Evolutionary conservation across 2,329 filamentous ascomycete genomes (phyloP), one percentile per base, ranked within the genome.

Genomic region (Dactylella cylindrospora): DNA sequence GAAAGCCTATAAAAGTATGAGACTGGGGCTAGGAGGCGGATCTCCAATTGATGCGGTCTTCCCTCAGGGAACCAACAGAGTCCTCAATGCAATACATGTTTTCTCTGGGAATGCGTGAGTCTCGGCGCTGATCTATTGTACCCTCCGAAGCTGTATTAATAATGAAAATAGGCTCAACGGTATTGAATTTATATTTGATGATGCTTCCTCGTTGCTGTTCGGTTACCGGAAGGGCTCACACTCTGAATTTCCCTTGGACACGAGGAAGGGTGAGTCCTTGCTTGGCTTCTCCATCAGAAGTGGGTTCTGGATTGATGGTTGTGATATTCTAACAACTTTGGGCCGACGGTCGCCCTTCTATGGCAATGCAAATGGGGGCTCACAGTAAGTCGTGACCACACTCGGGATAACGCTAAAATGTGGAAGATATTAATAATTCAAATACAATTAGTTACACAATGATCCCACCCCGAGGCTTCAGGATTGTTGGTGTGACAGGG

Each of bases 101-200:
- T 49, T 53, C 22, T 47, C 22, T 23, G 41, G 36, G 2, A 43
- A 33, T 9, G 55, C 55, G 55, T 61, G 44, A 28, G 55, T 35
- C 19, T 15, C 17, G 17, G 8, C 15, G 35, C n/a, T 17, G 4
- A 15, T 3, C n/a, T n/a, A n/a, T n/a, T 38, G 3, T 9, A 13
- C 22, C 22, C 9, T 38, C 22, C 3, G 5, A 17, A 9, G 13
- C 13, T 4, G 33, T 3, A 15, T 80, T 84, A 10, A 74, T 80
- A 39, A 79, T 81, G 31, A 80, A 50, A 90, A 4, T 32, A 61
- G 55, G 3, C 29, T 61, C 70, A 84, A 89, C 68, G 93, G 93
- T 0, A 73, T 98, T 15, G 91, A 97, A 72, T 97, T 98, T 73
- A 78, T 87, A 59, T 97, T 95, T 70, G 91, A 97, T 69, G 90